Base-by-base conservation (phyloP, 768 basidiomycete genomes). In the Thelephora aurantiotincta region DNA sequence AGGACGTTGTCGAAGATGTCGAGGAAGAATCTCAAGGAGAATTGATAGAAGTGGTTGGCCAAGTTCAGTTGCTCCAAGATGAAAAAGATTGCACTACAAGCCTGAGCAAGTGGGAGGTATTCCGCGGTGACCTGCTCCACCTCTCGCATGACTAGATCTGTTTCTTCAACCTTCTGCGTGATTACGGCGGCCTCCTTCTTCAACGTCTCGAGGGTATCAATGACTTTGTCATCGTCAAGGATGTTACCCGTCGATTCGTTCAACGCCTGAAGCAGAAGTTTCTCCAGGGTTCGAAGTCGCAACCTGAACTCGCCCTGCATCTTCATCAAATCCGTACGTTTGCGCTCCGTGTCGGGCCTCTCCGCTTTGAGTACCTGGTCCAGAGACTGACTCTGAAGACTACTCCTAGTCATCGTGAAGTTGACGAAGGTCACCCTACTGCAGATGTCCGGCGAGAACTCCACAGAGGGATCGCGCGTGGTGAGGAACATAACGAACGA, bases 401-500 rank as follows among this genome's bases (percentile, higher is more conserved):
- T 98, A 62, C 91, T 91, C 50, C 92, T 78, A 0, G 96, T 99
- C 94, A 99, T 99, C 22, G 93, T 94, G 65, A 92, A 93, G 68
- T 91, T 93, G 66, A 93, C 89, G 57, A 93, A 91, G 0, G 86
- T 90, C 22, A 94, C 89, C 51, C 96, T 80, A 70, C 91, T 94
- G 71, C 94, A 98, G 55, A 99, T 93, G 62, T 99, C 96, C 2
- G 96, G 92, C 11, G 94, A 88, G 66, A 99, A 97, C 57, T 97
- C 92, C 52, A 96, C 85, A 0, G 94, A 94, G 2, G 96, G 93
- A 62, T 99, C 93, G 18, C 96, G 72, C 11, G 96, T 99, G 1
- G 94, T 89, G 38, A 99, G 73, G 78, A 99, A 99, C 90, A 99
- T 93, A 5, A 90, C 96, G 72, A 99, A 99, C n/a, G 96, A 82